Evolutionary conservation across 2,329 filamentous ascomycete species (phyloP).

Genomic region (Sarocladium oryzae): DNA sequence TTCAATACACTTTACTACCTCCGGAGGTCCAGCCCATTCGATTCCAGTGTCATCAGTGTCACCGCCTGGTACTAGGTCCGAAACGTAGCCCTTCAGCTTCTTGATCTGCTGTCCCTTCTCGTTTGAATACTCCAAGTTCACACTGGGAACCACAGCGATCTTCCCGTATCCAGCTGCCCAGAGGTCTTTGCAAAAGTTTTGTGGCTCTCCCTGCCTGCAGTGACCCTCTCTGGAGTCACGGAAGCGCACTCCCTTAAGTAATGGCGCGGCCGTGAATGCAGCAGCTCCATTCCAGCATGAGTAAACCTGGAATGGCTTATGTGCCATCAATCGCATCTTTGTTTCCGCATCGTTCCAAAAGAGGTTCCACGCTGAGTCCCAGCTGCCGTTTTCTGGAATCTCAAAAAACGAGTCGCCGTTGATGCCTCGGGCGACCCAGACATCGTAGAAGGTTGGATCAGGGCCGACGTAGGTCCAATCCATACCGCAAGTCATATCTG

Average conservation of each 20-base stretch:
- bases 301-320: slow-evolving; percentile 51
- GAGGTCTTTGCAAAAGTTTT: slow-evolving; percentile 17
- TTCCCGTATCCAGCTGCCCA: slow-evolving; percentile 40
- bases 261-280: slow-evolving; percentile 39
- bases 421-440: slow-evolving; percentile 48
- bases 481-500: slow-evolving; percentile 52
- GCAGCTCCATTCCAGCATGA: slow-evolving; percentile 55
- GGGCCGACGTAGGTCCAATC: slow-evolving; percentile 45
- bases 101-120: slow-evolving; percentile 40
- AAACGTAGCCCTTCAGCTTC: slow-evolving; percentile 36
- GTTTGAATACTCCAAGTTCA: slow-evolving; percentile 50
- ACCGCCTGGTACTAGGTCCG: slow-evolving; percentile 26
- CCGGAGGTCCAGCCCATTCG: slow-evolving; percentile 39
- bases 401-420: slow-evolving; percentile 49
- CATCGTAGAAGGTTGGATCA: slow-evolving; percentile 48
- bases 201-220: slow-evolving; percentile 33
- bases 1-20: slow-evolving; percentile 41
- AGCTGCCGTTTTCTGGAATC: slow-evolving; percentile 41
- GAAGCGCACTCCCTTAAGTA: slow-evolving; percentile 40
- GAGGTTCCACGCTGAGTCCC: slow-evolving; percentile 41
- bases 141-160: slow-evolving; percentile 48
- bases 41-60: slow-evolving; percentile 25
- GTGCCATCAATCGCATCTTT: slow-evolving; percentile 22
- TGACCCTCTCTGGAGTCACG: slow-evolving; percentile 22
- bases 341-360: slow-evolving; percentile 43